Evolutionary conservation across 2,329 filamentous ascomycete species (phyloP).

Genomic region (Colletotrichum salicis): DNA sequence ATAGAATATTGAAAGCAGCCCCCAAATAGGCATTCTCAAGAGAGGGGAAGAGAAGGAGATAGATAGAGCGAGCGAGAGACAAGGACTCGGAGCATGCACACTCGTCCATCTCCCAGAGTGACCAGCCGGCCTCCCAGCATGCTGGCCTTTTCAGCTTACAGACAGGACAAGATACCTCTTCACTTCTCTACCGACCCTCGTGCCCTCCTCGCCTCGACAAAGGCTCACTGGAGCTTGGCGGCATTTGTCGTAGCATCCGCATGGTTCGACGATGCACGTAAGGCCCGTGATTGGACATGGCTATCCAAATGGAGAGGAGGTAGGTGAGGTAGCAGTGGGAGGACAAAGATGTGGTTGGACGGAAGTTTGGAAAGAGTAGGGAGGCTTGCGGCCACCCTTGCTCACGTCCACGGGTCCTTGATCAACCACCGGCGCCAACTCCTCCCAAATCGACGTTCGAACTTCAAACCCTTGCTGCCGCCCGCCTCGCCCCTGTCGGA

Average conservation of each 20-base stretch:
- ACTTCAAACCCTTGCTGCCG: conserved; percentile 43
- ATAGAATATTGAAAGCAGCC: conserved; percentile 32
- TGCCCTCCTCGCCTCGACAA: conserved; percentile 17
- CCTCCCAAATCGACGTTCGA: conserved; percentile 38
- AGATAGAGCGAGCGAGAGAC: not conserved
- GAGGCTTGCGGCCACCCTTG: conserved; percentile 27
- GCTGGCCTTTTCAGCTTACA: not conserved
- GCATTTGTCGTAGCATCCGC: conserved; percentile 42
- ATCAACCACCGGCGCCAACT: conserved; percentile 27
- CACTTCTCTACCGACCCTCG: not conserved
- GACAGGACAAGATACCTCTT: not conserved
- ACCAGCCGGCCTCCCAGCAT: not conserved
- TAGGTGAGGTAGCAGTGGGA: conserved; percentile 35
- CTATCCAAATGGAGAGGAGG: conserved; percentile 25
- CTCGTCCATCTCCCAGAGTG: conserved; percentile 11
- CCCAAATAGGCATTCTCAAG: conserved; percentile 3
- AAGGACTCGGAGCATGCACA: conserved; percentile 7
- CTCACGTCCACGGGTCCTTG: conserved; percentile 13
- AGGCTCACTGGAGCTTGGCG: conserved; percentile 39
- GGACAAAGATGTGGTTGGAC: conserved; percentile 45
- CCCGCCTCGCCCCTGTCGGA: conserved; percentile 36
- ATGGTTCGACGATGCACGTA: conserved; percentile 35
- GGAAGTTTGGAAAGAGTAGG: conserved; percentile 18
- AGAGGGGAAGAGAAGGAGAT: conserved; percentile 1
- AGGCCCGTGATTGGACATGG: conserved; percentile 33